A percentile compares a stretch with the other conserved stretches of the same genome.
Evolutionary conservation across 192 early-diverging fungal species (phyloP).

Genomic region (Diversispora epigaea): DNA sequence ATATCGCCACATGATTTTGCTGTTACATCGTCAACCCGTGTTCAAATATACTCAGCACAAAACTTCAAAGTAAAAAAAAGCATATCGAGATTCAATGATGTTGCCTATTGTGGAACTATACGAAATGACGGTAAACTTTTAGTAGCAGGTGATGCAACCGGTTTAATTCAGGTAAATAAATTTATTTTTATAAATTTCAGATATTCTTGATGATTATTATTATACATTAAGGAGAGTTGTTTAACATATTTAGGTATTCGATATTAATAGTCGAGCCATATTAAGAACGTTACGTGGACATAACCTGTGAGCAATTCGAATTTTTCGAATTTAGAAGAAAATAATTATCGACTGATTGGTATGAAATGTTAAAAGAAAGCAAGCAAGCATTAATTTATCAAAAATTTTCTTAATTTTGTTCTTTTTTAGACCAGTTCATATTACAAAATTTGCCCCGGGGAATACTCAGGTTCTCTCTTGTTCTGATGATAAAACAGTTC

Average conservation of each 20-base stretch:
- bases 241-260: slow-evolving; percentile 51
- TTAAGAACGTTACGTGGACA: slow-evolving; percentile 62
- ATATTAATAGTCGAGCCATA: slow-evolving; percentile 64
- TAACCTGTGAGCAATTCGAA: slow-evolving; percentile 46
- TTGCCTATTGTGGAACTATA: slow-evolving; percentile 77
- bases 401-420: not conserved
- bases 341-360: not conserved
- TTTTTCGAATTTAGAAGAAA: not conserved
- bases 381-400: not conserved
- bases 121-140: slow-evolving; percentile 87
- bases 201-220: not conserved
- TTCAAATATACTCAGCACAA: slow-evolving; percentile 88
- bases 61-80: slow-evolving; percentile 85
- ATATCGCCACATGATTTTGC: slow-evolving; percentile 83
- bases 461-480: slow-evolving; percentile 83
- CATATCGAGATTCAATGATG: slow-evolving; percentile 89
- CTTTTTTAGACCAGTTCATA: slow-evolving; percentile 68
- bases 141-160: slow-evolving; percentile 89
- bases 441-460: slow-evolving; percentile 71
- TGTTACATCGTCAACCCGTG: slow-evolving; percentile 83
- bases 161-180: slow-evolving; percentile 65
- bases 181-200: too few relatives aligned
- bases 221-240: not conserved
- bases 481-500: slow-evolving; percentile 90
- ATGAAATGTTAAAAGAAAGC: too few relatives aligned